Base-by-base conservation (phyloP, 768 basidiomycete genomes). In the Amanita jacksonii region DNA sequence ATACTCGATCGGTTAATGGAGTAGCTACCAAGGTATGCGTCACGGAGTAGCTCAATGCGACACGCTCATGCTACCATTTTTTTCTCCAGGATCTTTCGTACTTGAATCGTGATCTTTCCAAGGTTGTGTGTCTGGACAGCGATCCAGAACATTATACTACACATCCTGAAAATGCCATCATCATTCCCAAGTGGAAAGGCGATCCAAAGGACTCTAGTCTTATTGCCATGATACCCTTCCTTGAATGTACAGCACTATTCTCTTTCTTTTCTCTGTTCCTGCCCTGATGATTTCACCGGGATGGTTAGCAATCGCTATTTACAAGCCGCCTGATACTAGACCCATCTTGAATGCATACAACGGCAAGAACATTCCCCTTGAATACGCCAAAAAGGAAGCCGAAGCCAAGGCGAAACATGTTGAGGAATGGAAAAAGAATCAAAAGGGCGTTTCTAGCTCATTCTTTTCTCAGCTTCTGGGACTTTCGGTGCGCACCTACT, bases 261-360 rank as follows among this genome's bases (percentile, higher is more conserved):
- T 54, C 43, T 22, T 27, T 20, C 40, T 16, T 12, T 38, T 48
- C 5, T 18, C 39, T 22, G 1, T 18, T 12, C 20, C 5, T 35
- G 1, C 34, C 8, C 43, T 36, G 20, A 42, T 42, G 36, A 42
- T 46, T 22, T 13, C 39, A 37, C 9, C 53, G n/a, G n/a, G n/a
- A n/a, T n/a, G n/a, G n/a, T n/a, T n/a, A 94, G 94, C 96, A 5
- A 83, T 99, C 47, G 93, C 81, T 0, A 93, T 98, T 52, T 92
- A 90, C 67, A 82, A 81, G 49, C 82, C 87, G 1, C 58, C 71
- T 19, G 96, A 98, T 54, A 84, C 98, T 3, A 80, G 94, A 15
- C 88, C 85, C 0, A 84, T 98, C 43, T 63, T 99, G 24, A 65
- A 84, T 52, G 80, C 81, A 2, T 99, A 94, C 60, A 66, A 73